Percentiles rank a stretch among this genome's conserved stretches.
Conservation (phyloP, 169 alveolate species). For the Plasmodium knowlesi region DNA sequence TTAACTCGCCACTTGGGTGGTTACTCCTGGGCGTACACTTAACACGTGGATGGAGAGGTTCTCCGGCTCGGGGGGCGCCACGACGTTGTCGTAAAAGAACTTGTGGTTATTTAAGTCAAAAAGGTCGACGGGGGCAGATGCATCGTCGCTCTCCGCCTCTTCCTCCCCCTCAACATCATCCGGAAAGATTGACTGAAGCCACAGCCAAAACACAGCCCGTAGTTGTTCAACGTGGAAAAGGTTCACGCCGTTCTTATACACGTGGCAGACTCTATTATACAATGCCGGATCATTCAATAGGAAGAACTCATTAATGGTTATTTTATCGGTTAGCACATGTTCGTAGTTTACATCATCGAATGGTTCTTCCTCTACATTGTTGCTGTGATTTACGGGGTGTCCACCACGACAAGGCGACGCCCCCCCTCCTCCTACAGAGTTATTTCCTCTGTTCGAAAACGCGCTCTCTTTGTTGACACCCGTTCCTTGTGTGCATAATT, state of each 20-base stretch:
- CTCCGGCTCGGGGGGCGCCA: background rate
- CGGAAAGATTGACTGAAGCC: conserved; percentile 66
- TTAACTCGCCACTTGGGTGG: background rate
- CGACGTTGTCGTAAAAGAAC: conserved; percentile 36
- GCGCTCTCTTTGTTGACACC: background rate
- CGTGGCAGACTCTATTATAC: conserved; percentile 40
- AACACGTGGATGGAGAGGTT: conserved; percentile 9
- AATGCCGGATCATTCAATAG: conserved; percentile 19
- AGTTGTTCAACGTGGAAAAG: conserved; percentile 42
- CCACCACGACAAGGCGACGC: background rate
- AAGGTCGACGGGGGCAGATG: background rate
- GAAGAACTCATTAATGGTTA: conserved; percentile 36
- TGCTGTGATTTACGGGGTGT: background rate
- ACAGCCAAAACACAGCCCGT: conserved; percentile 67
- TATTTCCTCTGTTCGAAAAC: background rate
- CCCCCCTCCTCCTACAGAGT: background rate
- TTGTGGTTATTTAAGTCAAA: conserved; percentile 32
- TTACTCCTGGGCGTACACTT: background rate
- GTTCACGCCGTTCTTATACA: conserved; percentile 31
- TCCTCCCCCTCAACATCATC: background rate
- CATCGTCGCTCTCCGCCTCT: background rate
- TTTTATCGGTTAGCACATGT: conserved; percentile 5
- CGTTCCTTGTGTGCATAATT: background rate
- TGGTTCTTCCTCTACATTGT: background rate
- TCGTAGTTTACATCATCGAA: conserved; percentile 31